Evolutionary conservation across 257 asterid species (phyloP).

Genomic region (Echites panduratus): DNA sequence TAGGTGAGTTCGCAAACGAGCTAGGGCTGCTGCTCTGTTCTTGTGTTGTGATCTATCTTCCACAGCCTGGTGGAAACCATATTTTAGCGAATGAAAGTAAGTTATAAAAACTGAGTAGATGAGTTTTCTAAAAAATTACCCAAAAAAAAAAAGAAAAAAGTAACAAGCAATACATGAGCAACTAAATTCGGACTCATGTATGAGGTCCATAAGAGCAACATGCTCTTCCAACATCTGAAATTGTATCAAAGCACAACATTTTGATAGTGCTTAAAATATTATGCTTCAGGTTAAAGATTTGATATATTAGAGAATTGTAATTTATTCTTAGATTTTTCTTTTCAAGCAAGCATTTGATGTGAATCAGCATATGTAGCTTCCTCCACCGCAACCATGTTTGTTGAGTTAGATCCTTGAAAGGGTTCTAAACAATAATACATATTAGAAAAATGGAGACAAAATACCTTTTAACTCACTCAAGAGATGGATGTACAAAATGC

Average conservation of each 20-base stretch:
- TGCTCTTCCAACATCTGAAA: background rate
- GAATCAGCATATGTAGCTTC: background rate
- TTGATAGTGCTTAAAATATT: background rate
- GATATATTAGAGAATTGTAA: background rate
- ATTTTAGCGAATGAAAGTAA: background rate
- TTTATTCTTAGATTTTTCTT: background rate
- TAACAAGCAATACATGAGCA: too few relatives aligned
- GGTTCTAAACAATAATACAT: too few relatives aligned
- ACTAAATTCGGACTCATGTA: too few relatives aligned
- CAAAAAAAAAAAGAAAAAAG: too few relatives aligned
- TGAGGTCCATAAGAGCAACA: too few relatives aligned
- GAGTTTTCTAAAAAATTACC: background rate
- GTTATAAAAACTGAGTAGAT: background rate
- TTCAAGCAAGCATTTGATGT: too few relatives aligned
- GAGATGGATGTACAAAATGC: too few relatives aligned
- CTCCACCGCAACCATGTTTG: background rate
- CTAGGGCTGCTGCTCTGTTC: conserved; percentile 77
- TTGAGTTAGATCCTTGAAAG: background rate
- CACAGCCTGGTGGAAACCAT: conserved; percentile 48
- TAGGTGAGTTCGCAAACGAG: conserved; percentile 63
- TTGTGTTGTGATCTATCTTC: conserved; percentile 94
- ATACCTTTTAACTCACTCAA: too few relatives aligned
- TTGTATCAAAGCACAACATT: background rate
- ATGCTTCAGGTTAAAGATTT: background rate
- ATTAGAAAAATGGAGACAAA: too few relatives aligned